Evolutionary conservation across 768 basidiomycete species (phyloP).

Genomic region (Astraeus odoratus): DNA sequence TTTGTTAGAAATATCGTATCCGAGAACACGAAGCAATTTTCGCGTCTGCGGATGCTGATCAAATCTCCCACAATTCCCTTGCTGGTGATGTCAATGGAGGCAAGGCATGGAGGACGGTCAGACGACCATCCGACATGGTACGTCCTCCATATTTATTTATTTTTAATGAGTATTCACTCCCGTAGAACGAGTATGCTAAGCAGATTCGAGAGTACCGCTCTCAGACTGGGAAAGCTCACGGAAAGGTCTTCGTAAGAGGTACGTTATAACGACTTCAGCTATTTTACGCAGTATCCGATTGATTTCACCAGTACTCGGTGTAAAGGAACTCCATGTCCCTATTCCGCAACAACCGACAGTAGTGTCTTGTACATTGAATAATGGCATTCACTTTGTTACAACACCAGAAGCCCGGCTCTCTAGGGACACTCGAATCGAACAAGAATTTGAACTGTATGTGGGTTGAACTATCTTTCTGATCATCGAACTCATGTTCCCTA

Average conservation of each 20-base stretch:
- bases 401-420: constrained; percentile 70
- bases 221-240: constrained; percentile 74
- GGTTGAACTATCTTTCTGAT: neutral
- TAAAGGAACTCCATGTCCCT: constrained; percentile 70
- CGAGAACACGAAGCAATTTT: constrained; percentile 78
- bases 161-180: neutral
- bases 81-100: constrained; percentile 82
- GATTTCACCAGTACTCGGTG: constrained; percentile 53
- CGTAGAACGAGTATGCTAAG: constrained; percentile 87
- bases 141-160: constrained; percentile 13
- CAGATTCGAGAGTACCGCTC: constrained; percentile 78
- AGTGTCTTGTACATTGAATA: constrained; percentile 86
- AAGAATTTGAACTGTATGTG: constrained; percentile 86
- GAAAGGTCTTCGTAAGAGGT: constrained; percentile 95
- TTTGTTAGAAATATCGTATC: constrained; percentile 67
- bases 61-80: constrained; percentile 59
- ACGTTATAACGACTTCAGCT: constrained; percentile 10
- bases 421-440: constrained; percentile 60
- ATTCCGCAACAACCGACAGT: constrained; percentile 69
- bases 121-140: constrained; percentile 94
- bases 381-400: constrained; percentile 93
- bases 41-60: constrained; percentile 68
- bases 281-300: neutral
- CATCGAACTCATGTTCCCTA: constrained; percentile 21
- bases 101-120: constrained; percentile 78